Evolutionary conservation across 1,139 yeast species (phyloP), one percentile per base, ranked within the genome.

Genomic region (Geotrichum carabidarum): DNA sequence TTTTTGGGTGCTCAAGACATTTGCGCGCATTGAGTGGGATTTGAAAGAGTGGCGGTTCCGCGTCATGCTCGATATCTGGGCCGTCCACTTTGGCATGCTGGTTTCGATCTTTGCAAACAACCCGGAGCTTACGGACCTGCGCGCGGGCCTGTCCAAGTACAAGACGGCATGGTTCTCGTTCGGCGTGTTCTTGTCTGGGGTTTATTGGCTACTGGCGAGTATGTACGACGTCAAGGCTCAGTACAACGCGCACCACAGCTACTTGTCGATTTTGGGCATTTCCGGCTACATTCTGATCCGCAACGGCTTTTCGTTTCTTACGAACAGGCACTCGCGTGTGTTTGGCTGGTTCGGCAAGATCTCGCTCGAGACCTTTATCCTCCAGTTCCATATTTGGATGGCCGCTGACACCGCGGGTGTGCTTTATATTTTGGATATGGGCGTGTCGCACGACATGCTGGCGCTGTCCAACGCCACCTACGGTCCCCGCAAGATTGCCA

Each of bases 341-440:
- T 61, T 58, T 51, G 63, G 63, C 4, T 63, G 63, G 60, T 50
- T 62, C 22, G 66, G 66, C 31, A 57, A 59, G 15, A 60, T 62
- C 50, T 63, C 66, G 14, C 56, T 63, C 32, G 66, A 63, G 45
- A 62, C 66, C 4, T 63, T 62, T 50, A 62, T 62, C 31, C 51
- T 63, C 30, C 65, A 63, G 44, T 61, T 61, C 46, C 66, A 63
- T 42, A 60, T 63, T 27, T 63, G 64, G 63, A 55, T 63, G 62
- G 66, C 65, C 8, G 65, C 63, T 5, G 66, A 62, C 41, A 60
- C 66, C 31, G 58, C 57, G 38, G 65, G 64, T 8, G 55, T 60
- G 1, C 44, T 62, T 34, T 57, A 57, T 42, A 57, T 58, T 42
- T 11, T 56, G 15, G 54, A 40, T 14, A 56, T 56, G 58, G 58